Conservation (phyloP, 192 early-diverging fungal species). For the Coemansia sp. region DNA sequence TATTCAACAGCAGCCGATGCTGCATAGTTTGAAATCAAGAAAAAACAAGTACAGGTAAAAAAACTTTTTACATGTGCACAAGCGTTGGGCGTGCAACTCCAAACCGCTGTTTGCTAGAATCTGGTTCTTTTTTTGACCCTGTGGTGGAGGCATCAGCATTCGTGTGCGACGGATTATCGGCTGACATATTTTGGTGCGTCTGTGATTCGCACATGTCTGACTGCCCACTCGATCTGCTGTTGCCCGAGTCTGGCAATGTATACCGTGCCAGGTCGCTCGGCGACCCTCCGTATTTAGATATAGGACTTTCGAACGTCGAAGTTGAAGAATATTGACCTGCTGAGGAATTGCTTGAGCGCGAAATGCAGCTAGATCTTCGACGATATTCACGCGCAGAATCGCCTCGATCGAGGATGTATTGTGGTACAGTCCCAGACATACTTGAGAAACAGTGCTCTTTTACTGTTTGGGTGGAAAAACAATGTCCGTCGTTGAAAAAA, state of each 20-base stretch:
- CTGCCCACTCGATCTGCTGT: too few relatives aligned
- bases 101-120: not conserved
- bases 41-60: not conserved
- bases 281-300: too few relatives aligned
- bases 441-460: not conserved
- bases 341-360: slow-evolving; percentile 42
- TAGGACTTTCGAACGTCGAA: too few relatives aligned
- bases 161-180: not conserved
- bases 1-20: not conserved
- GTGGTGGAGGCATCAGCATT: not conserved
- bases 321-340: not conserved
- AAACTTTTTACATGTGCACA: not conserved
- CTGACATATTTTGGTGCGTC: not conserved
- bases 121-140: not conserved
- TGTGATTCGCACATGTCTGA: not conserved
- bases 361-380: slow-evolving; percentile 38
- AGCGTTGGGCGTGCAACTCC: slow-evolving; percentile 6
- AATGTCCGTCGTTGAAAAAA: too few relatives aligned
- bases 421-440: slow-evolving; percentile 13
- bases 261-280: not conserved
- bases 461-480: too few relatives aligned
- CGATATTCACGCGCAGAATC: slow-evolving; percentile 42
- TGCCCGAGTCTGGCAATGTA: not conserved
- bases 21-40: not conserved
- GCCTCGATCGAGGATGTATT: slow-evolving; percentile 45